Evolutionary conservation across 106 monocot genomes (phyloP).

Genomic region (Allium sativum): DNA sequence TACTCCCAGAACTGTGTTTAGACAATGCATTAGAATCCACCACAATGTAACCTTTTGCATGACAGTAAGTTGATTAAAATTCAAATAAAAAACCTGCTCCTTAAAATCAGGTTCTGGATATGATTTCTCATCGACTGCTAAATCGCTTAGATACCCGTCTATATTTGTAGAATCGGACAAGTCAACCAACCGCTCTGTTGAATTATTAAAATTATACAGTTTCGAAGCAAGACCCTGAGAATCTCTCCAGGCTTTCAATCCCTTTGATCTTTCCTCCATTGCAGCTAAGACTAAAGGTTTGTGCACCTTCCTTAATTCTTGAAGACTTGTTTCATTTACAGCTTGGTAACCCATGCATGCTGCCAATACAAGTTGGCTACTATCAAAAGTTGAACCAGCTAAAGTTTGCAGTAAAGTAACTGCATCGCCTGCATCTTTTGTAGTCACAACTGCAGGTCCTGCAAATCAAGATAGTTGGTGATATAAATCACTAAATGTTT

Average conservation of each 20-base stretch:
- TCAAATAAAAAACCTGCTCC: constrained; percentile 39
- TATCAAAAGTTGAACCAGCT: constrained; percentile 95
- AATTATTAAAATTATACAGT: constrained; percentile 66
- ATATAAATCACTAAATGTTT: no score
- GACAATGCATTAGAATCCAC: no score
- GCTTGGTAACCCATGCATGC: constrained; percentile 94
- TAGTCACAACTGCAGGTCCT: constrained; percentile 94
- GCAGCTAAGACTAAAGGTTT: constrained; percentile 66
- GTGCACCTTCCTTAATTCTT: constrained; percentile 73
- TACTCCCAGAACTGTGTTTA: no score
- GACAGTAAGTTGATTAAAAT: no score
- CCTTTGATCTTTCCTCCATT: constrained; percentile 82
- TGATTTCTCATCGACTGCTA: constrained; percentile 33
- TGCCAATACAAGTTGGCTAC: constrained; percentile 90
- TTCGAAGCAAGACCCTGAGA: constrained; percentile 81
- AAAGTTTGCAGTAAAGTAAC: constrained; percentile 87
- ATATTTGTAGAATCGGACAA: constrained; percentile 13
- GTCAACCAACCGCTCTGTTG: constrained; percentile 7
- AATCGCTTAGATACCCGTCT: constrained; percentile 27
- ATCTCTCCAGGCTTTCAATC: constrained; percentile 64
- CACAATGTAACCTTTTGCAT: no score
- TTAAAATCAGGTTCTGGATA: constrained; percentile 70
- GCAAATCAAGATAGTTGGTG: constrained; percentile 2
- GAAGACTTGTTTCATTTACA: constrained; percentile 62
- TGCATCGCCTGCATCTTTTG: constrained; percentile 95